Conservation (phyloP, 257 asterid species). For the Gynochthodes officinalis region DNA sequence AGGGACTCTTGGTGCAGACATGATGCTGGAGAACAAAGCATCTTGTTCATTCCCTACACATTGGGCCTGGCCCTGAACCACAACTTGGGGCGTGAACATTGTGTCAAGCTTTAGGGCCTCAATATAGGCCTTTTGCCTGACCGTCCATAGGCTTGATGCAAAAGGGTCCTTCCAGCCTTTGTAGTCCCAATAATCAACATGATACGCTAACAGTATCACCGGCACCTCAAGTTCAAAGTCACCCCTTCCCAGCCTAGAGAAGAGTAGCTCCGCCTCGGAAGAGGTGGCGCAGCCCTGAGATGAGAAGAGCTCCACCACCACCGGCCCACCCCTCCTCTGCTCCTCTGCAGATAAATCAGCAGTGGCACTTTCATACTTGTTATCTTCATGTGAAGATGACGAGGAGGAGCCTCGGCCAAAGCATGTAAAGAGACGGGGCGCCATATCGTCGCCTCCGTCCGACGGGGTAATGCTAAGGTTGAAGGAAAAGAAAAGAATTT, state of each 20-base stretch:
- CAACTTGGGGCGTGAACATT: constrained; percentile 72
- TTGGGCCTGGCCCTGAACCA: constrained; percentile 73
- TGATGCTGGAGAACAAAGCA: constrained; percentile 47
- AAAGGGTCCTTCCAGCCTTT: constrained; percentile 92
- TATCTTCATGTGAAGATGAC: constrained; percentile 11
- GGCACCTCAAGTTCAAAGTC: constrained; percentile 68
- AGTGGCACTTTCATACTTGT: constrained; percentile 28
- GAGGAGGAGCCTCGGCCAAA: constrained; percentile 41
- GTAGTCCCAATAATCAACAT: constrained; percentile 90
- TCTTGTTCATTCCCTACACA: constrained; percentile 58
- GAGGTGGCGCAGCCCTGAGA: constrained; percentile 95
- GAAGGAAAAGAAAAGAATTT: not conserved
- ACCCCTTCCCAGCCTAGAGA: constrained; percentile 86
- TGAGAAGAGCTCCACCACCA: constrained; percentile 83
- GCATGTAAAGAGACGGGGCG: constrained; percentile 67
- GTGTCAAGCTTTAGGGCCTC: constrained; percentile 67
- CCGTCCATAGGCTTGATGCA: constrained; percentile 88
- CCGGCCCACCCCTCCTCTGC: constrained; percentile 54
- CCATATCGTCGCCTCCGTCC: constrained; percentile 48
- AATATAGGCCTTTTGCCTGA: constrained; percentile 77
- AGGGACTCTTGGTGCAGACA: constrained; percentile 54
- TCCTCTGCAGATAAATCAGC: constrained; percentile 60
- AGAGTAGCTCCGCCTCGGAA: constrained; percentile 76
- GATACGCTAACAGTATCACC: constrained; percentile 63
- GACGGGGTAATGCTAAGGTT: constrained; percentile 3